phyloP scores from a whole-genome alignment of 371 early-diverging fungal species.

The Sanchytrium tribonematis region DNA sequence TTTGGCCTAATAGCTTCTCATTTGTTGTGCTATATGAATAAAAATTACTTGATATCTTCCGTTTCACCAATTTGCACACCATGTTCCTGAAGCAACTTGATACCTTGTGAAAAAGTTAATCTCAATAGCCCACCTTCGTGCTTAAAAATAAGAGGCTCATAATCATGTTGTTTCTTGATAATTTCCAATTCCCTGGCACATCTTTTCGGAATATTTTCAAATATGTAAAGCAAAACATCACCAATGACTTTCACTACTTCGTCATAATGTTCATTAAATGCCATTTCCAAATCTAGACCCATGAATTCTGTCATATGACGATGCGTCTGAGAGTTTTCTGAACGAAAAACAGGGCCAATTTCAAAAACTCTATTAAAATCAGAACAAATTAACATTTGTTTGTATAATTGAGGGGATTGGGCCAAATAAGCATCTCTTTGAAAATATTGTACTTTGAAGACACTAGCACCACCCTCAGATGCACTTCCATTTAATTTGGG shows the following conservation, averaged over 20 bases:
- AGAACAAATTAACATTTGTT: slow-evolving; percentile 96
- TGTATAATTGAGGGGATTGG: slow-evolving; percentile 98
- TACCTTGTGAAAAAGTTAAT: slow-evolving; percentile 66
- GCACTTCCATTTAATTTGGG: slow-evolving; percentile 91
- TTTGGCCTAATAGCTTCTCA: slow-evolving; percentile 71
- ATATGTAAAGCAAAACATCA: slow-evolving; percentile 68
- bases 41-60: slow-evolving; percentile 44
- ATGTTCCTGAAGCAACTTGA: slow-evolving; percentile 64
- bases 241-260: slow-evolving; percentile 79
- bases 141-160: slow-evolving; percentile 67
- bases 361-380: slow-evolving; percentile 96
- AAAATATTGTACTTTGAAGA: slow-evolving; percentile 93
- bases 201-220: slow-evolving; percentile 51
- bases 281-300: slow-evolving; percentile 97
- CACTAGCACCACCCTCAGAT: slow-evolving; percentile 96
- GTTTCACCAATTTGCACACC: slow-evolving; percentile 65
- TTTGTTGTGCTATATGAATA: slow-evolving; percentile 37
- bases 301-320: slow-evolving; percentile 99
- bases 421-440: slow-evolving; percentile 81
- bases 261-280: slow-evolving; percentile 90
- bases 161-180: slow-evolving; percentile 70
- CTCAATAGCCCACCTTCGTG: slow-evolving; percentile 60
- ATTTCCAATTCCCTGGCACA: slow-evolving; percentile 55
- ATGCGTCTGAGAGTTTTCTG: slow-evolving; percentile 94
- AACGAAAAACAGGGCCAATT: slow-evolving; percentile 98